A percentile compares a stretch with the other conserved stretches of the same genome.
phyloP scores from a whole-genome alignment of 1,139 yeast species.

The Geotrichum australiense region DNA sequence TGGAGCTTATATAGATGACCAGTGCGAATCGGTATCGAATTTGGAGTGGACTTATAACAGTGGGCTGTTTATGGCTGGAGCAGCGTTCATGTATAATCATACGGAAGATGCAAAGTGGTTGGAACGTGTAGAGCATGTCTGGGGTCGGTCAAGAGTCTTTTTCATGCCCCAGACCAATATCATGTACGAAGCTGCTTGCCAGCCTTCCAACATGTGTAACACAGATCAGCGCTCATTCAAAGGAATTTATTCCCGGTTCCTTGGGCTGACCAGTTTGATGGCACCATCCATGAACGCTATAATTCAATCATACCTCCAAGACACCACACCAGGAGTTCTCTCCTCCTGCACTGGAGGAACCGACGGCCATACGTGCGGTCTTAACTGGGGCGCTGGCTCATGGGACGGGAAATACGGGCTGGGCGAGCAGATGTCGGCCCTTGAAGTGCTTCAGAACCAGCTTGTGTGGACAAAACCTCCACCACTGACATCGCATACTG shows the following conservation, averaged over 20 bases:
- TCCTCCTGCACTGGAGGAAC: conserved; percentile 76
- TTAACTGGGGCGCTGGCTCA: conserved; percentile 59
- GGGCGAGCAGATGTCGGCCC: conserved; percentile 88
- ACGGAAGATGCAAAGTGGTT: conserved; percentile 70
- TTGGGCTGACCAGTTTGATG: conserved; percentile 67
- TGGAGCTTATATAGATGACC: conserved; percentile 58
- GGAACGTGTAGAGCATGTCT: conserved; percentile 37
- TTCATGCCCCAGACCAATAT: conserved; percentile 54
- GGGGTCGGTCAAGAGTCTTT: conserved; percentile 44
- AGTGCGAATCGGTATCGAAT: conserved; percentile 54
- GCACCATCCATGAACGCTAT: conserved; percentile 55
- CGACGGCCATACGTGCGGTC: conserved; percentile 88
- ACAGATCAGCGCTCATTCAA: conserved; percentile 88
- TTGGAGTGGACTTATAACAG: conserved; percentile 86
- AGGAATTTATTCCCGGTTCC: conserved; percentile 69
- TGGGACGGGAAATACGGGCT: conserved; percentile 85
- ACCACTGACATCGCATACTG: conserved; percentile 40
- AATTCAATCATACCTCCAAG: conserved; percentile 46
- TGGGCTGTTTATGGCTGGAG: conserved; percentile 72
- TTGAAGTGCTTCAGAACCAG: conserved; percentile 63
- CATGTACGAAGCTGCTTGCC: conserved; percentile 81
- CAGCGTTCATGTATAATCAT: conserved; percentile 72
- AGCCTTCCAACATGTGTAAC: conserved; percentile 54
- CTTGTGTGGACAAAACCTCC: conserved; percentile 36
- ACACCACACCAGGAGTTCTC: conserved; percentile 77